These are phyloP conservation scores for Rhazya stricta DNA, from an alignment of 257 asterid species.

Conservation along the genomic window DNA sequence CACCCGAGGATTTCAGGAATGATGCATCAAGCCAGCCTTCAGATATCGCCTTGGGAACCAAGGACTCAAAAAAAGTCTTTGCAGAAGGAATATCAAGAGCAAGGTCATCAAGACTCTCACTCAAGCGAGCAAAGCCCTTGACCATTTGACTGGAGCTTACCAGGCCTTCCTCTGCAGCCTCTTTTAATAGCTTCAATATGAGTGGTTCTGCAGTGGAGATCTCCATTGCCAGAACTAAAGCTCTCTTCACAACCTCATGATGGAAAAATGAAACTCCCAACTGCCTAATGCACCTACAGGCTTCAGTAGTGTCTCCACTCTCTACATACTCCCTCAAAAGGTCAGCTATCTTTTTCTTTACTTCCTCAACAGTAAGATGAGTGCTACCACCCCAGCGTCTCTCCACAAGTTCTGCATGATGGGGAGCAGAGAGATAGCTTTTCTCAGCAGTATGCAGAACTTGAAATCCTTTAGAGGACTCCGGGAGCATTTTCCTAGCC, in stretches of 20 bases:
- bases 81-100: constrained; percentile 98
- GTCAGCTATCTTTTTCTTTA: constrained; percentile 81
- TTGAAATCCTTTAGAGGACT: constrained; percentile 70
- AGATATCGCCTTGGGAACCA: constrained; percentile 69
- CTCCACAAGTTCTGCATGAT: constrained; percentile 97
- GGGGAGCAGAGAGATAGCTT: constrained; percentile 97
- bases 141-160: constrained; percentile 91
- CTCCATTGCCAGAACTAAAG: constrained; percentile 84
- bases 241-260: constrained; percentile 96
- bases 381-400: constrained; percentile 99
- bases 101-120: constrained; percentile 93
- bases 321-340: constrained; percentile 78
- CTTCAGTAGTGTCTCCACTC: constrained; percentile 93
- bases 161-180: constrained; percentile 91
- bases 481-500: constrained; percentile 68
- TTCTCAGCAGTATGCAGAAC: constrained; percentile 77
- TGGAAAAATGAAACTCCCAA: constrained; percentile 91
- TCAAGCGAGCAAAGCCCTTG: constrained; percentile 73
- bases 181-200: constrained; percentile 64
- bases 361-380: constrained; percentile 87
- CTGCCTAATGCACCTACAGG: constrained; percentile 84
- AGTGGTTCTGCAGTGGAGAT: constrained; percentile 56
- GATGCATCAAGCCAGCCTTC: constrained; percentile 93
- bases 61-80: constrained; percentile 41
- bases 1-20: constrained; percentile 40